These are phyloP conservation scores for Selaginella tamariscina DNA, from an alignment of 75 land plant species.

Conservation along the genomic window DNA sequence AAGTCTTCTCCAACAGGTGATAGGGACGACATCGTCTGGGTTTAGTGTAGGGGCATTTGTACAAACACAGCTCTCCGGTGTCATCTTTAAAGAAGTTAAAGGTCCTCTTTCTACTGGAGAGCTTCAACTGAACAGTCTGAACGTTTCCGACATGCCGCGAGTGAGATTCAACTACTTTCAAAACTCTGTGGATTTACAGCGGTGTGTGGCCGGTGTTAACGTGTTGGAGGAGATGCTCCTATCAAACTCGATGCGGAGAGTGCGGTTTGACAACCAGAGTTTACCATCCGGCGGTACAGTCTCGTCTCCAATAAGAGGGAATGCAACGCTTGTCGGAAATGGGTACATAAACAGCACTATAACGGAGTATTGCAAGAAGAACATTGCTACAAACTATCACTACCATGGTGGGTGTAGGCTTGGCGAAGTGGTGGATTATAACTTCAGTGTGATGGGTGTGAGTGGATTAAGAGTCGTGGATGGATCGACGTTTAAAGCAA, in stretches of 20 bases:
- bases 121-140: no score
- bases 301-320: no score
- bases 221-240: not conserved
- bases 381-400: not conserved
- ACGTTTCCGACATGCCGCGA: conserved; percentile 9
- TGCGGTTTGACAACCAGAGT: no score
- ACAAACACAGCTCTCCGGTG: no score
- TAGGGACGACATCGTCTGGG: conserved; percentile 92
- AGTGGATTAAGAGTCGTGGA: conserved; percentile 11
- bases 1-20: conserved; percentile 50
- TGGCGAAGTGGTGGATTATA: conserved; percentile 13
- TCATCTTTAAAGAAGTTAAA: no score
- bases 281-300: no score
- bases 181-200: conserved; percentile 2
- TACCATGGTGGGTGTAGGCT: conserved; percentile 13
- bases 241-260: not conserved
- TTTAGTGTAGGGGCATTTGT: no score
- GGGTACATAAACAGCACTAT: no score
- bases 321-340: no score
- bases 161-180: conserved; percentile 12
- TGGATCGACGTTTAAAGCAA: conserved; percentile 2
- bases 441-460: conserved; percentile 6
- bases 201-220: conserved; percentile 8
- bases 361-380: not conserved
- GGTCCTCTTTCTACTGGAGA: no score